Evolutionary conservation across 352 stramenopile genomes (phyloP), one percentile per base, ranked within the genome.

Genomic region (Pythium biforme): DNA sequence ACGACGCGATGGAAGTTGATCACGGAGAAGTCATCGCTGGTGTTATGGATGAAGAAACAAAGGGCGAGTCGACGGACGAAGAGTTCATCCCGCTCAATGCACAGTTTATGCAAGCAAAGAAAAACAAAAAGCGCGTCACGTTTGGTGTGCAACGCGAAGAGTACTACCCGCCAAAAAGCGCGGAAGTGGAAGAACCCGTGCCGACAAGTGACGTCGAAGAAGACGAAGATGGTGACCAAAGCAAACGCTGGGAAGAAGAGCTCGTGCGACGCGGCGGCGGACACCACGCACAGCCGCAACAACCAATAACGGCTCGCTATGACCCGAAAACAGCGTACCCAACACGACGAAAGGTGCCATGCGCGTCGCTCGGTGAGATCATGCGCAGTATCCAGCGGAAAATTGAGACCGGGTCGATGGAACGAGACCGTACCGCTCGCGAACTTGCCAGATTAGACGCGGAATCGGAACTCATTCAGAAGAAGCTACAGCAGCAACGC

Each of bases 31-130:
- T 50, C 10, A 33, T 40, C 6, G n/a, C 53, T 17, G 26, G 50
- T 20, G n/a, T 72, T 4, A n/a, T 72, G 34, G 64, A 72, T 19
- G 72, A 81, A 7, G 43, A 79, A 23, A 72, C 79, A 33, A 74
- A 77, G 37, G 63, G 74, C 17, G 59, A 73, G 5, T 58, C 60
- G 17, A 54, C 34, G 39, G 72, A 54, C 47, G 68, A 75, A 12
- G 81, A 89, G 12, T 91, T 90, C 66, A 91, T 93, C 51, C 71
- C 80, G 33, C 62, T 93, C 27, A 66, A 78, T n/a, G 68, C 74
- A 27, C 60, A 72, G 47, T 68, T 74, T 11, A 77, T 81, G 64
- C 58, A 83, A 50, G 59, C 29, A 0, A 70, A 72, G 23, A 78
- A 75, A 17, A 73, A 69, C 25, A 82, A 79, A 25, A 86, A 70